A percentile compares a stretch with the other conserved stretches of the same genome.
Evolutionary conservation across 169 alveolate genomes (phyloP).

Genomic region (Eimeria necatrix): DNA sequence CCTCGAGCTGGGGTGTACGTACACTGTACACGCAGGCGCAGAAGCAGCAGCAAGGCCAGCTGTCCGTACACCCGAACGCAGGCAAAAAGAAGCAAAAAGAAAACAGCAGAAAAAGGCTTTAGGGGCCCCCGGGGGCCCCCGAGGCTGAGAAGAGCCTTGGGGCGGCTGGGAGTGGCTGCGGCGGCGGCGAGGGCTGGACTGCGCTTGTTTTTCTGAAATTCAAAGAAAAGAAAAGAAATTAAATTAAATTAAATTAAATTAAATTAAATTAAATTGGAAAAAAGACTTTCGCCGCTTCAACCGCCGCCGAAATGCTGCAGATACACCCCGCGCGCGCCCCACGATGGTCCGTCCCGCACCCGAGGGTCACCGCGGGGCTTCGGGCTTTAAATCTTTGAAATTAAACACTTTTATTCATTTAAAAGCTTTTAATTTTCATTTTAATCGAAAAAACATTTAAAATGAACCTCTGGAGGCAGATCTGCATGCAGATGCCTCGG

Average conservation of each 20-base stretch:
- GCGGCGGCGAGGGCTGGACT: neutral
- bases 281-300: too few relatives aligned
- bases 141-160: too few relatives aligned
- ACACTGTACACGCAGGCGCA: too few relatives aligned
- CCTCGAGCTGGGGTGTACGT: too few relatives aligned
- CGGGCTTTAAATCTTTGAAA: neutral
- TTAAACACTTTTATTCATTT: too few relatives aligned
- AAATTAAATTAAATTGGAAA: neutral
- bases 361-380: conserved; percentile 7
- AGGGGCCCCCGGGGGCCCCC: too few relatives aligned
- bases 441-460: neutral
- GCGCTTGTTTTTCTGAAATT: neutral
- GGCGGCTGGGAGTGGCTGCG: too few relatives aligned
- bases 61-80: too few relatives aligned
- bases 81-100: too few relatives aligned
- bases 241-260: neutral
- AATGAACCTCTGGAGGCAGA: neutral
- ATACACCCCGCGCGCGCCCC: conserved; percentile 18
- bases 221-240: neutral
- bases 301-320: neutral
- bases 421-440: neutral
- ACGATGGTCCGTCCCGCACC: neutral
- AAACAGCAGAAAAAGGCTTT: too few relatives aligned
- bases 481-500: neutral
- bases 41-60: too few relatives aligned